A percentile compares a stretch with the other conserved stretches of the same genome.
phyloP scores from a whole-genome alignment of 768 basidiomycete genomes.

The Auriculariales sp. region DNA sequence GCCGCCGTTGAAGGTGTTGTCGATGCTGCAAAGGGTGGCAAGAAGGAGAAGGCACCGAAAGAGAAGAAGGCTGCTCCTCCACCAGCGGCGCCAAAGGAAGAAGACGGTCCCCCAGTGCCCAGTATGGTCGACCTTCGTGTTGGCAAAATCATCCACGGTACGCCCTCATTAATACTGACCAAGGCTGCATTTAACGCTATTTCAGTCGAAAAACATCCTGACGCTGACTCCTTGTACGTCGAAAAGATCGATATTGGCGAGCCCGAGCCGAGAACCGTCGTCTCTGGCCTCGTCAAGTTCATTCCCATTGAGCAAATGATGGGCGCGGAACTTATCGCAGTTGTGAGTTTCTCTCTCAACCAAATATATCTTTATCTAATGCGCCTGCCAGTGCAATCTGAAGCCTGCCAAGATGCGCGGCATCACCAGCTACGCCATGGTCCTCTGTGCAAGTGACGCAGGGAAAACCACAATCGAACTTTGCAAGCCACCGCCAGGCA shows the following conservation, averaged over 20 bases:
- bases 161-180: conserved; percentile 12
- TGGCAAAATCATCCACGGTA: conserved; percentile 83
- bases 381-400: conserved; percentile 54
- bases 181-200: not conserved
- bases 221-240: conserved; percentile 94
- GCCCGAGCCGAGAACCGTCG: conserved; percentile 88
- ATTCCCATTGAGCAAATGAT: conserved; percentile 91
- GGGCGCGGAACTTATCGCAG: conserved; percentile 66
- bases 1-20: conserved; percentile 15
- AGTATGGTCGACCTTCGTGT: conserved; percentile 97
- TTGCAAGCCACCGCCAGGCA: conserved; percentile 71
- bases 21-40: conserved; percentile 13
- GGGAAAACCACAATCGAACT: conserved; percentile 81
- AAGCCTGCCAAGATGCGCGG: conserved; percentile 97
- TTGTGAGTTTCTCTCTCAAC: conserved; percentile 33
- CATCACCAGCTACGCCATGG: conserved; percentile 96
- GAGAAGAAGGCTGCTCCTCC: conserved; percentile 30
- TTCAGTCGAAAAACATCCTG: conserved; percentile 86
- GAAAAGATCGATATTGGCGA: conserved; percentile 98
- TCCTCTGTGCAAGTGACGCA: conserved; percentile 44
- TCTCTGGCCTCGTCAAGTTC: conserved; percentile 93
- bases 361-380: not conserved
- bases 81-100: conserved; percentile 18
- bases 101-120: conserved; percentile 64
- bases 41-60: conserved; percentile 43